A percentile compares a stretch with the other conserved stretches of the same genome.
These are phyloP conservation scores for Suillus paluster DNA, from an alignment of 768 basidiomycete species.

Conservation along the genomic window DNA sequence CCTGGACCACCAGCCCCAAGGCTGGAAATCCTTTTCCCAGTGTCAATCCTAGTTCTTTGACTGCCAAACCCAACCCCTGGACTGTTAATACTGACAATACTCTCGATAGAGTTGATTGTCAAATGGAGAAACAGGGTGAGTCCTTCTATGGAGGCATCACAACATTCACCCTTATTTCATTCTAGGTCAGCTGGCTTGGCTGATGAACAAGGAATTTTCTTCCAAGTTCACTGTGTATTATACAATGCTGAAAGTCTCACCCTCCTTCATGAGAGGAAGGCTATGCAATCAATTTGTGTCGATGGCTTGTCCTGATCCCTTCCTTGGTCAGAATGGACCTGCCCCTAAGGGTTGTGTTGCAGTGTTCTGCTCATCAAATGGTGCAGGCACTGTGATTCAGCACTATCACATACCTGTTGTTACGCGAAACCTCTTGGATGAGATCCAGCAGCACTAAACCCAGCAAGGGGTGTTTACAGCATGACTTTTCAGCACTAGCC, in stretches of 20 bases:
- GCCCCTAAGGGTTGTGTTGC: background rate
- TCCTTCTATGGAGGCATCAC: fast-evolving
- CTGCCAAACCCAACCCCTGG: background rate
- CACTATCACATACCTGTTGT: background rate
- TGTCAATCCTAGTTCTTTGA: background rate
- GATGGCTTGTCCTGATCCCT: background rate
- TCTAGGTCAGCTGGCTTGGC: background rate
- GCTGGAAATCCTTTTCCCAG: background rate
- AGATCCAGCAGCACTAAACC: no score
- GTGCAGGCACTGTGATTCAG: background rate
- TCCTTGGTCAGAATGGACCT: background rate
- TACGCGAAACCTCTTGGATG: no score
- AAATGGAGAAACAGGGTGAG: background rate
- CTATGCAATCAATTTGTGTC: background rate
- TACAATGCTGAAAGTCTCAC: background rate
- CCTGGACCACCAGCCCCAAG: background rate
- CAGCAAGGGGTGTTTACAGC: no score
- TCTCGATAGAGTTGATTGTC: background rate
- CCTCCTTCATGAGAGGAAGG: background rate
- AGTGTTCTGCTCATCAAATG: background rate
- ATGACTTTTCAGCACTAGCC: no score
- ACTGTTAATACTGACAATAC: background rate
- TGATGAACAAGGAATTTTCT: background rate
- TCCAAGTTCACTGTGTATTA: background rate
- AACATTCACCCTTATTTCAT: background rate